phyloP scores from a whole-genome alignment of 768 basidiomycete species.

The Antrodiella citrinella region DNA sequence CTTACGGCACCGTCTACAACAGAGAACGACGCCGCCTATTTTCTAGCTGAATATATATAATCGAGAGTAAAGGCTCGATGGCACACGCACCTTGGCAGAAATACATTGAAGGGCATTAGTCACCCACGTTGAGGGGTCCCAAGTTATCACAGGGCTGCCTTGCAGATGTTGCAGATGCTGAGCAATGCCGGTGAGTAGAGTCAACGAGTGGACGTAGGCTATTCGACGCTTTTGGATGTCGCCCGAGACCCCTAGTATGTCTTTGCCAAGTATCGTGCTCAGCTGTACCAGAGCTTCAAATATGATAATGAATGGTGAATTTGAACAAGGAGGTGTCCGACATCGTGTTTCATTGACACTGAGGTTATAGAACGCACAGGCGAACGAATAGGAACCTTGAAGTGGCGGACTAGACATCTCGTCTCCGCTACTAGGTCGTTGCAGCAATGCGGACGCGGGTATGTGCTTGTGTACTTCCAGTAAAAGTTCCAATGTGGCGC shows the following conservation, averaged over 20 bases:
- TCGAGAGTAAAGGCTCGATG: too few species aligned
- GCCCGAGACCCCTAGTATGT: slow-evolving; percentile 24
- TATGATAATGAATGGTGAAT: too few species aligned
- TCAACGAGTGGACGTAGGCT: slow-evolving; percentile 43
- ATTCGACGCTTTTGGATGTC: slow-evolving; percentile 33
- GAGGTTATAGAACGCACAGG: slow-evolving; percentile 55
- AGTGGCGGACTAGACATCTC: slow-evolving; percentile 2
- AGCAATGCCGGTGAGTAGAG: slow-evolving; percentile 43
- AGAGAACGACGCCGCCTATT: slow-evolving; percentile 55
- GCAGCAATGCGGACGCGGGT: slow-evolving; percentile 10
- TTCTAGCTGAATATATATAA: too few species aligned
- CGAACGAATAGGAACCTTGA: slow-evolving; percentile 33
- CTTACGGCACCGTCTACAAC: slow-evolving; percentile 57
- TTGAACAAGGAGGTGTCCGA: too few species aligned
- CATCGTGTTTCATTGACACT: too few species aligned
- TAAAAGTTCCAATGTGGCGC: slow-evolving; percentile 11
- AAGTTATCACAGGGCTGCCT: slow-evolving; percentile 33
- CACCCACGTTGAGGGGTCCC: slow-evolving; percentile 66
- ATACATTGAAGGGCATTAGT: slow-evolving; percentile 42
- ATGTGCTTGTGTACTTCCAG: slow-evolving; percentile 16
- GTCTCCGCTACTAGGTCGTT: slow-evolving; percentile 9
- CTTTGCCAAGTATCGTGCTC: slow-evolving; percentile 10
- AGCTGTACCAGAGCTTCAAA: too few species aligned
- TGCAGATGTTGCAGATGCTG: slow-evolving; percentile 29
- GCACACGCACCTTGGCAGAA: slow-evolving; percentile 42